Evolutionary conservation across 2,329 filamentous ascomycete species (phyloP), one percentile per base, ranked within the genome.

Genomic region (Magnaporthales sp.): DNA sequence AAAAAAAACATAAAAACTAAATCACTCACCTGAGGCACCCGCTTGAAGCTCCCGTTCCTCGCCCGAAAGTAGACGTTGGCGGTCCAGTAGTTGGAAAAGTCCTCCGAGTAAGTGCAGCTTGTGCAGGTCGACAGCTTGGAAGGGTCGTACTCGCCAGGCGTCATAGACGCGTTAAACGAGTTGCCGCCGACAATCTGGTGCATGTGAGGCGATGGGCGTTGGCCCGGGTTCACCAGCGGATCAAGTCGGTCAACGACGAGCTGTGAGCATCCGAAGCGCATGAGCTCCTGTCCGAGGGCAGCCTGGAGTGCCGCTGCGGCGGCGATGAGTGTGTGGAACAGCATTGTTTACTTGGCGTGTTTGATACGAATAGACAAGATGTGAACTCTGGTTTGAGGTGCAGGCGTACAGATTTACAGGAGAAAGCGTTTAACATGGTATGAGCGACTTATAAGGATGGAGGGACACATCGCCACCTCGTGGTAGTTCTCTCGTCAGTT

Each of bases 71-170:
- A 70, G 64, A 70, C 67, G 63, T 69, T 67, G 63, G 68, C 69
- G 0, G 69, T 70, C 68, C 69, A 70, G 71, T 78, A 78, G 68
- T 79, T 78, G 66, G 73, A 76, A 69, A 77, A 76, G 68, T 79
- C 77, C 63, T 70, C 68, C 10, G 67, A 46, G 62, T 67, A 69
- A 51, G 68, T 67, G 66, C 69, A 70, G 29, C 68, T 70, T 10
- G 69, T 69, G 67, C 69, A 70, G 61, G 58, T 68, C 46, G 66
- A 68, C 32, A 66, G 54, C 13, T 66, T 61, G 26, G 67, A 66
- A 19, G 67, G 67, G 56, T 70, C 69, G 31, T 65, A 32, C 15
- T 27, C 30, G 4, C 27, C 61, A 26, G 66, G 65, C 10, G 67
- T 63, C 74, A 75, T 75, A 32, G 69, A 71, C 8, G 71, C 68